Evolutionary conservation across 108 stramenopile genomes (phyloP).

Genomic region (Cyclotella kingstonii): DNA sequence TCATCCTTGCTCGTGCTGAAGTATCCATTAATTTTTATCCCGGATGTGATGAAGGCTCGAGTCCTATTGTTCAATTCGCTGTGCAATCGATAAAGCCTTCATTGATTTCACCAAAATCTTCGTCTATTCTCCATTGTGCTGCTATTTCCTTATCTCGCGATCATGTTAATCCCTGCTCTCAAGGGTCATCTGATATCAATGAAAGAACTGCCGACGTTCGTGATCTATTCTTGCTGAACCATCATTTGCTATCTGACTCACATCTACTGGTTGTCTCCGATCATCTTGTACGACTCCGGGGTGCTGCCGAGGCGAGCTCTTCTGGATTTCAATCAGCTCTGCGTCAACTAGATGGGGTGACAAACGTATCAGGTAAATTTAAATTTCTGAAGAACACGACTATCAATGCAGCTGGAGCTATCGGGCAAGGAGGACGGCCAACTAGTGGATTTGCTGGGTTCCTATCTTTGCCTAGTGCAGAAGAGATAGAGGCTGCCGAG

Average conservation of each 20-base stretch:
- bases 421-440: neutral
- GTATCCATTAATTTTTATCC: conserved; percentile 39
- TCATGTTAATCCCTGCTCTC: conserved; percentile 34
- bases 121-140: conserved; percentile 11
- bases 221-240: conserved; percentile 44
- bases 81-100: conserved; percentile 25
- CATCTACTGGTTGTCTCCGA: conserved; percentile 42
- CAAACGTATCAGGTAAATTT: conserved; percentile 40
- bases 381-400: conserved; percentile 16
- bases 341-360: conserved; percentile 42
- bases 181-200: conserved; percentile 1
- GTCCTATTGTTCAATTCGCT: conserved; percentile 35
- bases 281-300: conserved; percentile 36
- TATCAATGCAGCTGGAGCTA: neutral
- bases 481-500: conserved; percentile 48
- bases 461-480: conserved; percentile 33
- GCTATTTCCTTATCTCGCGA: conserved; percentile 36
- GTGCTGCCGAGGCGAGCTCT: conserved; percentile 31
- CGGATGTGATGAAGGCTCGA: conserved; percentile 24
- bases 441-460: conserved; percentile 27
- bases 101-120: conserved; percentile 3
- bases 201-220: conserved; percentile 27
- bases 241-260: conserved; percentile 40
- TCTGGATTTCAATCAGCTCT: conserved; percentile 42
- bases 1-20: conserved; percentile 27